Base-by-base conservation (phyloP, 257 asterid species). In the Dorcoceras hygrometricum region DNA sequence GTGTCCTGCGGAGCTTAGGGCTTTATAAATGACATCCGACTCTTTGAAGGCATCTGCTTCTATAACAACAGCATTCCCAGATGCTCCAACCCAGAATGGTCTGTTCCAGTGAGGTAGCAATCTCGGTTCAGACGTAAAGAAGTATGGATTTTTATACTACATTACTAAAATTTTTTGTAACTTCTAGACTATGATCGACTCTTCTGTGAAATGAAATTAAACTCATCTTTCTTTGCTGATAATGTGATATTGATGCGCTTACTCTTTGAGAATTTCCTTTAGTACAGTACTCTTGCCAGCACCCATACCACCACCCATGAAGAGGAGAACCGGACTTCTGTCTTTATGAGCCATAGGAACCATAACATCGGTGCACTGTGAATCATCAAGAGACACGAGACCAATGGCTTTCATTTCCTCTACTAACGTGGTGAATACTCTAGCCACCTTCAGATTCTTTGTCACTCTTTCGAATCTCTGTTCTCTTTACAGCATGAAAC, bases 331-430 rank as follows among this genome's bases (percentile, higher is more conserved):
- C 0, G 95, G 98, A 51, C 96, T 89, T 76, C 98, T 79, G 69
- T 92, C 97, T 59, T 89, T 85, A 63, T 89, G 98, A 70, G 86
- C 98, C 98, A 92, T 92, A 1, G 98, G 98, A 67, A 92, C 89
- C 98, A 89, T 92, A 65, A 92, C 96, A 36, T 89, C 92, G 12
- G 97, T 92, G 82, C 97, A 92, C 77, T 83, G 91, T 12, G 95
- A 91, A 66, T 91, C 97, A 28, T 89, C 97, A 2, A 84, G 65
- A 20, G 89, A 71, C 3, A 86, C 91, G 1, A 89, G 89, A 31
- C 98, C 97, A 36, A 92, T 92, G 12, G 98, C 98, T 74, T 87
- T 92, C 98, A 92, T 92, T 86, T 92, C 98, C 87, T 91, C 98
- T 57, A 91, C 98, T 66, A 91, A 73, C 8, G 96, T 91, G 26